phyloP scores from a whole-genome alignment of 2,329 filamentous ascomycete species.

The Epichloe hybrida region DNA sequence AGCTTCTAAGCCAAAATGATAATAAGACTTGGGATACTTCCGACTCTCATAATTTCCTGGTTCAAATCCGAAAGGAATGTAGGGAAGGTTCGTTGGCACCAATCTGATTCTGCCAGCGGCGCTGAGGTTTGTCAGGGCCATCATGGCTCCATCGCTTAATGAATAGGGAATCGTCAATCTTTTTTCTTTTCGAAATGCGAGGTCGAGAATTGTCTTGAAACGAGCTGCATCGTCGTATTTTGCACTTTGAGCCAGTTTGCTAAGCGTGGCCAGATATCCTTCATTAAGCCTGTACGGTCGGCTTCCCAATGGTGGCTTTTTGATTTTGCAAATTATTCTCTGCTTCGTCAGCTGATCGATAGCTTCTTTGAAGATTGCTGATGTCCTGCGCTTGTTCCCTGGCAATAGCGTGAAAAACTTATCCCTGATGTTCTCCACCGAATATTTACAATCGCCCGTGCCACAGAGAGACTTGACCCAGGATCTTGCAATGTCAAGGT shows the following conservation, averaged over 20 bases:
- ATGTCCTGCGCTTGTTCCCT: slow-evolving; percentile 25
- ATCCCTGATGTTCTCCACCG: slow-evolving; percentile 31
- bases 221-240: slow-evolving; percentile 44
- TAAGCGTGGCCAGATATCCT: slow-evolving; percentile 40
- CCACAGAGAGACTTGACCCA: slow-evolving; percentile 48
- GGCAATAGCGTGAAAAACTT: slow-evolving; percentile 37
- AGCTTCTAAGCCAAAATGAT: slow-evolving; percentile 50
- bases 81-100: slow-evolving; percentile 38
- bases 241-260: slow-evolving; percentile 38
- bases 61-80: slow-evolving; percentile 56
- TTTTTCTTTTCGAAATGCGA: slow-evolving; percentile 30
- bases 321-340: slow-evolving; percentile 45
- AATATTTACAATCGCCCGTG: slow-evolving; percentile 36
- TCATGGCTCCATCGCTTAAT: slow-evolving; percentile 50
- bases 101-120: slow-evolving; percentile 43
- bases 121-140: slow-evolving; percentile 54
- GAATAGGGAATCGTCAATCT: slow-evolving; percentile 37
- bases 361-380: slow-evolving; percentile 31
- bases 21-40: slow-evolving; percentile 50
- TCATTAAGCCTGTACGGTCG: slow-evolving; percentile 51
- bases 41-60: slow-evolving; percentile 59
- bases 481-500: slow-evolving; percentile 35
- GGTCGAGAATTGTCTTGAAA: slow-evolving; percentile 49
- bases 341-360: slow-evolving; percentile 34
- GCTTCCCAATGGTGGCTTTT: slow-evolving; percentile 42